Evolutionary conservation across 805 yeast genomes (phyloP).

Genomic region (Wickerhamomyces kurtzmanii): DNA sequence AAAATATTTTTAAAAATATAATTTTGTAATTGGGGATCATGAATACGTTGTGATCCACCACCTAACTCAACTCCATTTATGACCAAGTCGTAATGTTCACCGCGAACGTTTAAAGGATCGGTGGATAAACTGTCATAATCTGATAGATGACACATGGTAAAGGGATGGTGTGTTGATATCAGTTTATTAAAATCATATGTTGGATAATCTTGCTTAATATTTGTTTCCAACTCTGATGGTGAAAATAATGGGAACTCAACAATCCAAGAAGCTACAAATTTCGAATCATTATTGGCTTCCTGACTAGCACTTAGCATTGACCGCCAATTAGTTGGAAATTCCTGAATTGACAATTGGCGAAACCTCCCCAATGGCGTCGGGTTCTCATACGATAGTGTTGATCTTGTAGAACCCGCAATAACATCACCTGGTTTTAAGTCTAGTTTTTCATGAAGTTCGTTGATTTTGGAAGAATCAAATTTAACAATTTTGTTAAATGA

Average conservation of each 20-base stretch:
- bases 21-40: slow-evolving; percentile 71
- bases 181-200: slow-evolving; percentile 35
- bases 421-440: slow-evolving; percentile 57
- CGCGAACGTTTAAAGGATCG: slow-evolving; percentile 57
- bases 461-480: slow-evolving; percentile 19
- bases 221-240: slow-evolving; percentile 41
- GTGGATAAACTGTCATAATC: slow-evolving; percentile 50
- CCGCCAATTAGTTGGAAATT: slow-evolving; percentile 36
- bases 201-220: slow-evolving; percentile 36
- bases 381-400: slow-evolving; percentile 65
- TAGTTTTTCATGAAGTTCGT: slow-evolving; percentile 26
- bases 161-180: slow-evolving; percentile 91
- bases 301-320: too few species aligned
- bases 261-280: slow-evolving; percentile 71
- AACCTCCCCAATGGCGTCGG: slow-evolving; percentile 91
- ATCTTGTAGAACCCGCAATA: slow-evolving; percentile 72
- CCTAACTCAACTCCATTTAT: slow-evolving; percentile 93
- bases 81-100: slow-evolving; percentile 92
- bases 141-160: slow-evolving; percentile 77
- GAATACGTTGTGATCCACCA: slow-evolving; percentile 95
- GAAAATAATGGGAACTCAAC: slow-evolving; percentile 88
- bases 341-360: slow-evolving; percentile 62
- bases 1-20: slow-evolving; percentile 61
- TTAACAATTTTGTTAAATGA: slow-evolving; percentile 20
- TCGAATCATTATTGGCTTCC: slow-evolving; percentile 13